A percentile compares a stretch with the other conserved stretches of the same genome.
Evolutionary conservation across 306 rosid genomes (phyloP).

Genomic region (Prunus padus): DNA sequence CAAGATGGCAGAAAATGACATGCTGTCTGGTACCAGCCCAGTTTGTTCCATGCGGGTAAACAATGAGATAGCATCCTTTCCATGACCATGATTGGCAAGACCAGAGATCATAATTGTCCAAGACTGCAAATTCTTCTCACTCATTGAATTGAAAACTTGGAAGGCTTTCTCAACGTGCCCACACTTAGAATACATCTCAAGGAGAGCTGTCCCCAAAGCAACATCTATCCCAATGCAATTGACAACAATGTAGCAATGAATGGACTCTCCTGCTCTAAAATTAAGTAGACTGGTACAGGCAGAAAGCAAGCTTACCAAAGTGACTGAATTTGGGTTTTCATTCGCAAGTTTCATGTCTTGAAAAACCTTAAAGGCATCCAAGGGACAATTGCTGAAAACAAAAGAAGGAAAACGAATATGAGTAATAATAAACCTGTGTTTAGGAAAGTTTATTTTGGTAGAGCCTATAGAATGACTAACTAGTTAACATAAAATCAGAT

Average conservation of each 20-base stretch:
- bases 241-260: conserved; percentile 44
- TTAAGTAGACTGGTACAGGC: conserved; percentile 40
- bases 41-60: conserved; percentile 42
- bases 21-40: conserved; percentile 50
- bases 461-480: too few species aligned
- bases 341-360: conserved; percentile 34
- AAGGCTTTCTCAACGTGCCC: conserved; percentile 45
- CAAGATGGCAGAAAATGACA: conserved; percentile 49
- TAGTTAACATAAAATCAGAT: too few species aligned
- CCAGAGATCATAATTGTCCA: conserved; percentile 70
- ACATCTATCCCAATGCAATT: conserved; percentile 33
- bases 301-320: conserved; percentile 57
- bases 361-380: conserved; percentile 35
- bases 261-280: conserved; percentile 37
- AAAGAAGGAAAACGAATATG: not conserved
- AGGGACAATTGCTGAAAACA: conserved; percentile 27
- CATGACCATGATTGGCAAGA: conserved; percentile 52
- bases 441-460: too few species aligned
- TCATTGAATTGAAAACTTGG: conserved; percentile 42
- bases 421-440: not conserved
- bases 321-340: conserved; percentile 47
- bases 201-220: conserved; percentile 54
- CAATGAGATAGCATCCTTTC: conserved; percentile 38
- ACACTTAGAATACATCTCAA: conserved; percentile 58
- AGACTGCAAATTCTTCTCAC: conserved; percentile 48